These are phyloP conservation scores for Pezicula rhizophila DNA, from an alignment of 2,329 filamentous ascomycete species.

Conservation along the genomic window DNA sequence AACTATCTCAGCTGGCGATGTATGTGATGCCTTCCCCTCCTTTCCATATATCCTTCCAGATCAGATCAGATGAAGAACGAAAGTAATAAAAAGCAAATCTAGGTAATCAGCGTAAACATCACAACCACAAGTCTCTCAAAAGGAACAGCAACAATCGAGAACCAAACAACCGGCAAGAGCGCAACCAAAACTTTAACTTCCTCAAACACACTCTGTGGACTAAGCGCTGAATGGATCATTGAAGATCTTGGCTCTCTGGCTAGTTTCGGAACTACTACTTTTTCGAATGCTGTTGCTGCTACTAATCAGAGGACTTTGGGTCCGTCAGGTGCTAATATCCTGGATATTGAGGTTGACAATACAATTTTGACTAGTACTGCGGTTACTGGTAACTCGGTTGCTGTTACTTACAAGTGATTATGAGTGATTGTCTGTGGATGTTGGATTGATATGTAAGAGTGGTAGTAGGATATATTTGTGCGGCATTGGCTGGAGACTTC, in stretches of 20 bases:
- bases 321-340: background rate
- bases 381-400: background rate
- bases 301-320: background rate
- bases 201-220: background rate
- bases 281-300: background rate
- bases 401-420: background rate
- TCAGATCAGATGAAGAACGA: background rate
- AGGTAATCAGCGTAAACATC: background rate
- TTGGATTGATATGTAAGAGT: too few relatives aligned
- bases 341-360: background rate
- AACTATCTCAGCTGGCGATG: background rate
- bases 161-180: background rate
- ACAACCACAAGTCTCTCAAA: background rate
- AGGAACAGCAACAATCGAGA: background rate
- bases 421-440: too few relatives aligned
- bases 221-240: constrained; percentile 1
- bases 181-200: background rate
- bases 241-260: background rate
- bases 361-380: background rate
- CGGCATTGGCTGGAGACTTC: too few relatives aligned
- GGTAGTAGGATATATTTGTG: too few relatives aligned
- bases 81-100: background rate
- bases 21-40: background rate
- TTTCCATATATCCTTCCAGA: background rate
- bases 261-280: background rate